These are phyloP conservation scores for Salvia rosmarinus DNA, from an alignment of 257 asterid species.

Conservation along the genomic window DNA sequence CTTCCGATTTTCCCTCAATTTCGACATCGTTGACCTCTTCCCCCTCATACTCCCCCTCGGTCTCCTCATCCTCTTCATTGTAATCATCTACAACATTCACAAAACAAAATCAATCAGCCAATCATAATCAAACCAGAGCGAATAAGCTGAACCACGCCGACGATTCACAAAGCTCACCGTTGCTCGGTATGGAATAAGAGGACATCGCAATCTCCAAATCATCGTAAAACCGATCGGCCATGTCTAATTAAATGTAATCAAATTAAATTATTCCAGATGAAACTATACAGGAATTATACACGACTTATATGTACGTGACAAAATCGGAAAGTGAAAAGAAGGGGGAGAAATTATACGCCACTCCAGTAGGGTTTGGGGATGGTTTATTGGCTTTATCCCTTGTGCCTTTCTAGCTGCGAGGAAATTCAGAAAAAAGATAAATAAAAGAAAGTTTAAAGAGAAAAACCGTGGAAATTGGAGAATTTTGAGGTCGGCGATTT, in stretches of 20 bases:
- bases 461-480: background rate
- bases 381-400: constrained; percentile 29
- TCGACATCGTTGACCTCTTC: constrained; percentile 53
- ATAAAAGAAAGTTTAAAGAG: background rate
- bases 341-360: background rate
- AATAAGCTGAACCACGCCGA: background rate
- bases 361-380: constrained; percentile 45
- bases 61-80: constrained; percentile 56
- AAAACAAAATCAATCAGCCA: background rate
- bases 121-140: background rate
- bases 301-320: background rate
- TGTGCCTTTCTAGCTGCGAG: constrained; percentile 6
- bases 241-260: background rate
- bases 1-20: constrained; percentile 50
- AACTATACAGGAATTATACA: constrained; percentile 6
- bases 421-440: background rate
- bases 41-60: constrained; percentile 57
- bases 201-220: constrained; percentile 49
- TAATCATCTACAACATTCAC: constrained; percentile 42
- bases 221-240: constrained; percentile 55
- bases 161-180: constrained; percentile 34
- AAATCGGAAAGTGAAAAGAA: background rate
- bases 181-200: constrained; percentile 39
- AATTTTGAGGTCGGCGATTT: constrained; percentile 27
- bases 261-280: background rate